A percentile compares a stretch with the other conserved stretches of the same genome.
These are phyloP conservation scores for Cucumis cinereus DNA, from an alignment of 306 rosid species.

Conservation along the genomic window DNA sequence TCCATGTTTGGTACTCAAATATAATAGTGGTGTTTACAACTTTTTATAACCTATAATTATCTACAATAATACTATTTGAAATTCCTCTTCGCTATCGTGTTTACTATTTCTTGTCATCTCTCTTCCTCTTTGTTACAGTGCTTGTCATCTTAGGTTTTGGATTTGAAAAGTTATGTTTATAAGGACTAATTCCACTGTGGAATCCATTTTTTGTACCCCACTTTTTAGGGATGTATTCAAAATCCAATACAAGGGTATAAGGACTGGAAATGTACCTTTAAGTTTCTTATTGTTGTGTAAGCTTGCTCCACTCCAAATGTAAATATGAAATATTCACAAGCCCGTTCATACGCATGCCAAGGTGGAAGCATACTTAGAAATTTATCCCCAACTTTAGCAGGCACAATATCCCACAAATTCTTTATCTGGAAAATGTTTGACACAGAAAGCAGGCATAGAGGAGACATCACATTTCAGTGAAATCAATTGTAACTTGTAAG, in stretches of 20 bases:
- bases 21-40: too few species aligned
- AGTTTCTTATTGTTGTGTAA: conserved; percentile 67
- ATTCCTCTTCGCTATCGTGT: too few species aligned
- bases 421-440: conserved; percentile 37
- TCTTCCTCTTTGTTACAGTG: too few species aligned
- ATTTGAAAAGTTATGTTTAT: too few species aligned
- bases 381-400: conserved; percentile 71
- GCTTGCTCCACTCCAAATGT: conserved; percentile 66
- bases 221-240: too few species aligned
- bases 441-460: neutral
- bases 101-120: too few species aligned
- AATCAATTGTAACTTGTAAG: neutral
- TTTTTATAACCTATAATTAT: too few species aligned
- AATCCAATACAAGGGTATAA: neutral
- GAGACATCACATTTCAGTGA: neutral
- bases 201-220: neutral
- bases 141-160: neutral
- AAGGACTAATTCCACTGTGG: neutral
- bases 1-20: too few species aligned
- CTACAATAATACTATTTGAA: too few species aligned
- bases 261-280: conserved; percentile 44
- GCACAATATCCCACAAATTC: conserved; percentile 60
- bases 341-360: conserved; percentile 97
- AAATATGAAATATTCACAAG: conserved; percentile 75
- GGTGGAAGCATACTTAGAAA: conserved; percentile 90